These are phyloP conservation scores for Prototheca wickerhamii DNA, from an alignment of 163 green algal genomes.

Conservation along the genomic window DNA sequence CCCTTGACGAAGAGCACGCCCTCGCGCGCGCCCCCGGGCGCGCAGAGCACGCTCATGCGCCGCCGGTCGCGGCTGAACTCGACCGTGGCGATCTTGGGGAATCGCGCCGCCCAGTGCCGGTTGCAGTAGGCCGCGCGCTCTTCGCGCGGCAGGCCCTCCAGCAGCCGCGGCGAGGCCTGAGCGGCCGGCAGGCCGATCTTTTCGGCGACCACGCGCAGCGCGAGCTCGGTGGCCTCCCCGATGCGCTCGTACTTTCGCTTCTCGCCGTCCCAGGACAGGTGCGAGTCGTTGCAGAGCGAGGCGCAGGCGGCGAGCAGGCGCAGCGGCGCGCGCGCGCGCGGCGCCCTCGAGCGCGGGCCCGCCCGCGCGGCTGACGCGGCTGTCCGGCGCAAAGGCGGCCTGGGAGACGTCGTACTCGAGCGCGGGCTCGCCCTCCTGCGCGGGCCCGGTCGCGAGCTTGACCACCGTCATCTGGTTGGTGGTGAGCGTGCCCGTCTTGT, in stretches of 20 bases:
- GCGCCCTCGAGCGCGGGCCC: no score
- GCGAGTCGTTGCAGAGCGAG: conserved; percentile 83
- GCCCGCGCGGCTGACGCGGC: conserved; percentile 46
- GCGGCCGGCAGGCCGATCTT: conserved; percentile 60
- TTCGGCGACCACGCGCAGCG: conserved; percentile 83
- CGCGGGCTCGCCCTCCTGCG: conserved; percentile 7
- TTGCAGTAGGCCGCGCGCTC: conserved; percentile 51
- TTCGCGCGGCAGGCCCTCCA: conserved; percentile 23
- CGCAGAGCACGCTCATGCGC: conserved; percentile 83
- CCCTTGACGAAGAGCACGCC: conserved; percentile 81
- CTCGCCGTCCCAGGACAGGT: conserved; percentile 54
- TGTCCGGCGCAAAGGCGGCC: conserved; percentile 76
- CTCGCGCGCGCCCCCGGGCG: conserved; percentile 1
- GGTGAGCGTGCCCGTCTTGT: conserved; percentile 90
- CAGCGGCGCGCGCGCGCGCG: no score
- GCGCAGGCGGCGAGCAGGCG: conserved; percentile 56
- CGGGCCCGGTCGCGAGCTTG: conserved; percentile 32
- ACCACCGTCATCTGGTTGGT: conserved; percentile 90
- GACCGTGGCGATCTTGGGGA: conserved; percentile 41
- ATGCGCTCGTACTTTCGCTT: conserved; percentile 34
- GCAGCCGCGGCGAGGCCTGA: conserved; percentile 23
- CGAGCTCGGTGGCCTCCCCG: conserved; percentile 89
- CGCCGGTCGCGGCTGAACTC: conserved; percentile 90
- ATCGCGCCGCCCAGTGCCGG: conserved; percentile 41
- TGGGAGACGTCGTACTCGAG: conserved; percentile 45